Percentiles rank a stretch among this genome's conserved stretches.
phyloP scores from a whole-genome alignment of 805 yeast species.

The Helenozyma rhizophorensis region DNA sequence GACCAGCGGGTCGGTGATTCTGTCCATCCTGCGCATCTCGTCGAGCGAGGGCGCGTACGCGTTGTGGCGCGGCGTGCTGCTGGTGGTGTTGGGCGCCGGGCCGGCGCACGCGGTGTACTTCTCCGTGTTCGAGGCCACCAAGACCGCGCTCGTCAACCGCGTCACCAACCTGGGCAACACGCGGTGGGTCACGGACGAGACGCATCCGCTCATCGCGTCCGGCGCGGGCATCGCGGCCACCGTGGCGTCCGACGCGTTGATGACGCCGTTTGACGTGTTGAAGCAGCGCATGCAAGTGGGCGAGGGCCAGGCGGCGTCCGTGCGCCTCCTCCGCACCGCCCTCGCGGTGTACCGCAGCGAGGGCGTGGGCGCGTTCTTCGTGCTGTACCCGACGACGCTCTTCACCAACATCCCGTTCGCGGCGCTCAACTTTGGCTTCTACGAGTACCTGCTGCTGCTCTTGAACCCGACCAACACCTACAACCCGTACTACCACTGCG shows the following conservation, averaged over 20 bases:
- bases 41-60: slow-evolving; percentile 84
- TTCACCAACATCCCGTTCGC: slow-evolving; percentile 93
- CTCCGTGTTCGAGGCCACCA: slow-evolving; percentile 84
- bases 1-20: slow-evolving; percentile 40
- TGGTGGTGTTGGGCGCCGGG: slow-evolving; percentile 95
- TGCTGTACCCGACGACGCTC: slow-evolving; percentile 91
- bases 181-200: slow-evolving; percentile 52
- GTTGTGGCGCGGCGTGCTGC: slow-evolving; percentile 89
- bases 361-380: slow-evolving; percentile 78
- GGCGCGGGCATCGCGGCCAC: slow-evolving; percentile 90
- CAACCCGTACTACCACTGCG: slow-evolving; percentile 88
- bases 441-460: slow-evolving; percentile 74
- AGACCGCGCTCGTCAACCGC: slow-evolving; percentile 49
- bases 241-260: slow-evolving; percentile 86
- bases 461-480: slow-evolving; percentile 75
- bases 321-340: slow-evolving; percentile 34
- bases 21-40: slow-evolving; percentile 70
- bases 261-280: slow-evolving; percentile 95
- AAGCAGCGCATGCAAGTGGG: slow-evolving; percentile 86
- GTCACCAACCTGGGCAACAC: slow-evolving; percentile 35
- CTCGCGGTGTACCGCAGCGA: slow-evolving; percentile 51
- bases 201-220: slow-evolving; percentile 80
- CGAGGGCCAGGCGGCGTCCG: slow-evolving; percentile 23
- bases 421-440: slow-evolving; percentile 87
- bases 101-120: slow-evolving; percentile 98